These are phyloP conservation scores for Acanthamoeba sp. DNA, from an alignment of 208 protist species.

Conservation along the genomic window DNA sequence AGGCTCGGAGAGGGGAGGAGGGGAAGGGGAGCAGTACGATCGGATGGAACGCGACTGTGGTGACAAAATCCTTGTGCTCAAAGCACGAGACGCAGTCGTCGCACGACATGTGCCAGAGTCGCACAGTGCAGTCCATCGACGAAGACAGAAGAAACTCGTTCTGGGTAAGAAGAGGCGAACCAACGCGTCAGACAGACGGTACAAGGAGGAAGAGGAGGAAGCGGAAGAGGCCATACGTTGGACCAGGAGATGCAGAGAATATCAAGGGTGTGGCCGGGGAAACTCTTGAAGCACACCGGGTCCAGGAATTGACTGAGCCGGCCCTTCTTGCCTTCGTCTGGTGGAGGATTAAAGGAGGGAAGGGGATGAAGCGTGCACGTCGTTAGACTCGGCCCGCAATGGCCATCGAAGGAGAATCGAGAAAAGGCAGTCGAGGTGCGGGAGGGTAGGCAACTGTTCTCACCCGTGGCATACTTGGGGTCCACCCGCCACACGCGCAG, in stretches of 20 bases:
- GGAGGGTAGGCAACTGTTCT: not conserved
- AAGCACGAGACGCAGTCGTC: slow-evolving; percentile 81
- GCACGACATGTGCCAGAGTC: slow-evolving; percentile 86
- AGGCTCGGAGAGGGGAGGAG: not conserved
- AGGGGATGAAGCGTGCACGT: not conserved
- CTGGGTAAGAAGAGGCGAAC: not conserved
- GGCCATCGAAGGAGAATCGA: no score
- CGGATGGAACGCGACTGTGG: slow-evolving; percentile 87
- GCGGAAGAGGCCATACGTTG: not conserved
- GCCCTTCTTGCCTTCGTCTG: slow-evolving; percentile 26
- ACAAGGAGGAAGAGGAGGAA: not conserved
- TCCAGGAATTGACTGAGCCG: slow-evolving; percentile 26
- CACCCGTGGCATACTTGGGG: slow-evolving; percentile 1
- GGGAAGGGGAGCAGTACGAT: slow-evolving; percentile 17
- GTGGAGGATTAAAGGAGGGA: not conserved
- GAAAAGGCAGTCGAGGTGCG: not conserved
- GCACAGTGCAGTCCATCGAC: slow-evolving; percentile 88
- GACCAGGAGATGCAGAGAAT: slow-evolving; percentile 5
- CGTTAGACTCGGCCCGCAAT: no score
- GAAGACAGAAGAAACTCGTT: slow-evolving; percentile 83
- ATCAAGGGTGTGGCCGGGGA: slow-evolving; percentile 44
- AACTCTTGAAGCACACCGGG: slow-evolving; percentile 39
- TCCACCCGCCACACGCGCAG: slow-evolving; percentile 79
- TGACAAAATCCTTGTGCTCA: slow-evolving; percentile 87
- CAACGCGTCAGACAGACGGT: not conserved